These are phyloP conservation scores for Boletus insuetus DNA, from an alignment of 768 basidiomycete species.

Conservation along the genomic window DNA sequence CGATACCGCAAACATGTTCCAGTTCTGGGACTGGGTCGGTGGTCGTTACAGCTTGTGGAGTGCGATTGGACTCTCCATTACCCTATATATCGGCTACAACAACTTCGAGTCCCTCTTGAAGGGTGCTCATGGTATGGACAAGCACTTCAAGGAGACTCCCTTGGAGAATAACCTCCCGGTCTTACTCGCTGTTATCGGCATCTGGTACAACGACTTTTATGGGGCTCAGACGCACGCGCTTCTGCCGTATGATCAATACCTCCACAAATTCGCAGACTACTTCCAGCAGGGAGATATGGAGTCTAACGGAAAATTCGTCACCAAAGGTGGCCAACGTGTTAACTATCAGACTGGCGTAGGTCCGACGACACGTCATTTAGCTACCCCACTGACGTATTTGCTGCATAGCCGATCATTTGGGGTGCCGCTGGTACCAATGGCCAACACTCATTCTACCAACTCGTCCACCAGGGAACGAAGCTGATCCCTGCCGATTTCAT, in stretches of 20 bases:
- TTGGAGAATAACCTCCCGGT: conserved; percentile 92
- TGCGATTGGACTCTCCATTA: conserved; percentile 95
- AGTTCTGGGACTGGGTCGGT: conserved; percentile 99
- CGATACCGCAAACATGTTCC: conserved; percentile 91
- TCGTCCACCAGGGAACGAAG: conserved; percentile 93
- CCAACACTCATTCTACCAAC: conserved; percentile 99
- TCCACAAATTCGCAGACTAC: conserved; percentile 99
- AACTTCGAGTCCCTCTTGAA: conserved; percentile 87
- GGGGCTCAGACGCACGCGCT: conserved; percentile 93
- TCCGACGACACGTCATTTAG: background rate
- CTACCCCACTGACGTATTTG: background rate
- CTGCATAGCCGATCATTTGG: conserved; percentile 90
- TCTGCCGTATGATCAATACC: conserved; percentile 97
- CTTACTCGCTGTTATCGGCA: conserved; percentile 80
- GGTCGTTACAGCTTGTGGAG: conserved; percentile 98
- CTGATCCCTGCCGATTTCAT: conserved; percentile 90
- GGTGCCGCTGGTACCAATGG: conserved; percentile 98
- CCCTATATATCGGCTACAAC: conserved; percentile 88
- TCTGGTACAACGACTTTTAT: conserved; percentile 99
- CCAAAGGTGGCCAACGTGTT: conserved; percentile 90
- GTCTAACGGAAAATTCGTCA: conserved; percentile 96
- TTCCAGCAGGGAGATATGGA: conserved; percentile 99
- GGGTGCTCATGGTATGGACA: conserved; percentile 97
- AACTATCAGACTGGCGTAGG: conserved; percentile 94
- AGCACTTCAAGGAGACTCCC: conserved; percentile 88